phyloP scores from a whole-genome alignment of 2,329 filamentous ascomycete species.

The Nannizzia gypsea region DNA sequence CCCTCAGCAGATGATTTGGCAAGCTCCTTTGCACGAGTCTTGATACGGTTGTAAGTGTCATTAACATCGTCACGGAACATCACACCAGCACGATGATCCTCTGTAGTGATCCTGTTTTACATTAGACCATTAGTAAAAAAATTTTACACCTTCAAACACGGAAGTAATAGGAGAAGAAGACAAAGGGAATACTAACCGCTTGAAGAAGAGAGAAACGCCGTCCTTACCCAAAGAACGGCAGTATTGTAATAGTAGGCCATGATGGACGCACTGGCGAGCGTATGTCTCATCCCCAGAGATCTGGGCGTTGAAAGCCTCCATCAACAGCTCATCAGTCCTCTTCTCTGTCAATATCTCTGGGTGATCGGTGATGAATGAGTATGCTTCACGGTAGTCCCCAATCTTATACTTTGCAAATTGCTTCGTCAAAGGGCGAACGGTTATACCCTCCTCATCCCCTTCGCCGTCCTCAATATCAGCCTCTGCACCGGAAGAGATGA shows the following conservation, averaged over 20 bases:
- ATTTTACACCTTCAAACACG: background rate
- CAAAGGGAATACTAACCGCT: constrained; percentile 43
- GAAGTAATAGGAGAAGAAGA: too few relatives aligned
- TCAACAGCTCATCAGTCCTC: constrained; percentile 80
- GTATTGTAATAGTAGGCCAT: constrained; percentile 85
- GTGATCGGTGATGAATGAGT: constrained; percentile 67
- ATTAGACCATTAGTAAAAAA: background rate
- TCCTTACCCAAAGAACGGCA: constrained; percentile 81
- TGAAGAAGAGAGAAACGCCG: constrained; percentile 88
- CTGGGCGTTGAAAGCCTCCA: constrained; percentile 83
- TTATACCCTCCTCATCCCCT: constrained; percentile 59
- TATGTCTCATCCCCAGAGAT: constrained; percentile 65
- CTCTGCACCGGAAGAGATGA: constrained; percentile 47
- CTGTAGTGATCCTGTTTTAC: constrained; percentile 56
- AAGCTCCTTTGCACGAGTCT: constrained; percentile 62
- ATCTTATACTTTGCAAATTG: constrained; percentile 68
- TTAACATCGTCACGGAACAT: constrained; percentile 90
- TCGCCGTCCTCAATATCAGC: constrained; percentile 43
- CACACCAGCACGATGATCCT: constrained; percentile 77
- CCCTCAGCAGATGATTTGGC: constrained; percentile 46
- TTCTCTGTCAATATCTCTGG: constrained; percentile 68
- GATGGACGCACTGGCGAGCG: constrained; percentile 79
- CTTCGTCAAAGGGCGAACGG: constrained; percentile 66
- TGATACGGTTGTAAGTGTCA: constrained; percentile 73
- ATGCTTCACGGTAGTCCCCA: constrained; percentile 59